These are phyloP conservation scores for Gossypium rotundifolium DNA, from an alignment of 345 rosid genomes.

Conservation along the genomic window DNA sequence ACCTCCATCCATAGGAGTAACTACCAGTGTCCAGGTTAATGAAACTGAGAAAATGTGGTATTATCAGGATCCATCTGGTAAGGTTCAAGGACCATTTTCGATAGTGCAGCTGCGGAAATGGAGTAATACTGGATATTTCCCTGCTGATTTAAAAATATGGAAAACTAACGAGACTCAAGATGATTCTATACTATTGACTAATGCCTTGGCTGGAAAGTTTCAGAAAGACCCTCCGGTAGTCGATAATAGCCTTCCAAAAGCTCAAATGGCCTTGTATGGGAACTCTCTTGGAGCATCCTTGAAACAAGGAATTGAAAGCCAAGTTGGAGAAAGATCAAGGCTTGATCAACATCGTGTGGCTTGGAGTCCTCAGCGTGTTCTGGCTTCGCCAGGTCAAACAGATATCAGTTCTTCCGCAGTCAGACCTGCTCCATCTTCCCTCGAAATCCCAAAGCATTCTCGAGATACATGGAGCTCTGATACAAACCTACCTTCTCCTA, in stretches of 20 bases:
- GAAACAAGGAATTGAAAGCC: conserved; percentile 26
- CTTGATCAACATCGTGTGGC: conserved; percentile 27
- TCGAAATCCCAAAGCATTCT: conserved; percentile 50
- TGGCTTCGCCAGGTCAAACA: conserved; percentile 18
- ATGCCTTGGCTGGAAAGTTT: conserved; percentile 68
- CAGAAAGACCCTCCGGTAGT: conserved; percentile 37
- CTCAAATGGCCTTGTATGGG: conserved; percentile 36
- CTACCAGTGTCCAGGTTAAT: conserved; percentile 39
- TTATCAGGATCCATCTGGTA: conserved; percentile 92
- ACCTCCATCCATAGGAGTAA: conserved; percentile 29
- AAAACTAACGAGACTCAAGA: conserved; percentile 50
- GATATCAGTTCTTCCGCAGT: conserved; percentile 26
- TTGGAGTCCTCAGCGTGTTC: conserved; percentile 6
- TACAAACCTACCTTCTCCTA: conserved; percentile 84
- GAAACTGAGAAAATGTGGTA: conserved; percentile 93
- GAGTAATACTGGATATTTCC: conserved; percentile 91
- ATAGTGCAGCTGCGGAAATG: conserved; percentile 91
- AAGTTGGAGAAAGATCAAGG: conserved; percentile 24
- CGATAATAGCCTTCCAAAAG: conserved; percentile 27
- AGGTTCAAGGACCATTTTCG: conserved; percentile 94
- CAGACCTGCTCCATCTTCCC: conserved; percentile 32
- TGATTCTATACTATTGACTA: conserved; percentile 66
- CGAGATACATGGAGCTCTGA: conserved; percentile 55
- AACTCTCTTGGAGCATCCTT: conserved; percentile 14
- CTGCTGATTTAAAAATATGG: conserved; percentile 83